Base-by-base conservation (phyloP, 106 monocot species). In the Dioscorea dumetorum region DNA sequence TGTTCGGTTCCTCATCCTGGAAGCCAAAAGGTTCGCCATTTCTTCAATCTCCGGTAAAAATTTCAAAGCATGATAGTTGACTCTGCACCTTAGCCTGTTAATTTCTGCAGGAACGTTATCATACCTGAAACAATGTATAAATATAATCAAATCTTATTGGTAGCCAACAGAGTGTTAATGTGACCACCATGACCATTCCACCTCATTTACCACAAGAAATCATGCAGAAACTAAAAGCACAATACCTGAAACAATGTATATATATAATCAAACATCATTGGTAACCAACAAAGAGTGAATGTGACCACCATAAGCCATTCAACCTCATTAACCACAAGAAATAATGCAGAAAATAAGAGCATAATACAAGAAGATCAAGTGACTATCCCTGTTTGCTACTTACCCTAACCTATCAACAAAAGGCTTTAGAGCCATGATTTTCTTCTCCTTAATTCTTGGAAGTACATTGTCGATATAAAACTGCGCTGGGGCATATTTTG, bases 401-500 rank as follows among this genome's bases (percentile, higher is more conserved):
- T 89, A 97, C 95, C 95, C 95, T 65, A 97, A 63, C 64, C 95
- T 79, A 79, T 97, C 91, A 28, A 97, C 95, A 77, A 97, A 97
- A 35, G 95, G 95, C 73, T 97, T 97, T 52, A 92, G 77, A 49
- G 95, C 83, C 95, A 97, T 89, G 50, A 97, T 84, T 81, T 92
- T 91, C 80, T 97, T 97, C 65, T 91, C 95, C 74, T 83, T 97
- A 48, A 92, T 81, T 73, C 91, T 81, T 33, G 95, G 91, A 60
- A 97, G 86, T 49, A 97, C 91, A 79, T 97, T 97, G 64, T 97
- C 95, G 52, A 97, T 92, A 70, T 97, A 97, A 70, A 97, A 97
- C 51, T 97, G 84, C 35, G 95, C 95, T 62, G 95, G 74, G 73
- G 95, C 95, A 82, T 89, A 92, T 63, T 97, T 97, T 62, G 95